Percentiles rank a stretch among this genome's conserved stretches.
phyloP scores from a whole-genome alignment of 148 eudicot species.

The Linanthus parryae region DNA sequence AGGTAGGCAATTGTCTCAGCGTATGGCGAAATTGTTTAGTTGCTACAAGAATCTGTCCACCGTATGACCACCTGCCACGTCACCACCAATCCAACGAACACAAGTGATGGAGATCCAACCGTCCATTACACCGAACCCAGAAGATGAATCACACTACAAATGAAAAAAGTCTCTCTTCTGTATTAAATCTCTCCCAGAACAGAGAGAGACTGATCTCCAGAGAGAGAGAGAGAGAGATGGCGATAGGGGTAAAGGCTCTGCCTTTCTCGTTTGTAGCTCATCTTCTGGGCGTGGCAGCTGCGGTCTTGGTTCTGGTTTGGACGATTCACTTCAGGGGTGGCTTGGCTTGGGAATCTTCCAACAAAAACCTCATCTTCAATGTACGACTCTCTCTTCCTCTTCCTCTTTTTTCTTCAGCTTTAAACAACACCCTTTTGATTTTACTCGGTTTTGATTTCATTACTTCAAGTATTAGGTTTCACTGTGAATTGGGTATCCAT shows the following conservation, averaged over 20 bases:
- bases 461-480: too few relatives aligned
- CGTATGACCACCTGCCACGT: too few relatives aligned
- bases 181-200: too few relatives aligned
- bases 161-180: too few relatives aligned
- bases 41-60: too few relatives aligned
- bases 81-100: too few relatives aligned
- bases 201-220: not conserved
- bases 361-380: slow-evolving; percentile 77
- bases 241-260: slow-evolving; percentile 33
- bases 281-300: slow-evolving; percentile 43
- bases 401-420: not conserved
- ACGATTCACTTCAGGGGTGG: slow-evolving; percentile 66
- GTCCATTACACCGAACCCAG: too few relatives aligned
- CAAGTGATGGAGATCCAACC: too few relatives aligned
- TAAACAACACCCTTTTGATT: not conserved
- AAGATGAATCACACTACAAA: too few relatives aligned
- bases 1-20: too few relatives aligned
- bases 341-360: slow-evolving; percentile 68
- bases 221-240: slow-evolving; percentile 28
- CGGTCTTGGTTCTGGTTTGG: slow-evolving; percentile 78
- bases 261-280: slow-evolving; percentile 51
- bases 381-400: slow-evolving; percentile 21
- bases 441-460: not conserved
- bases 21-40: too few relatives aligned
- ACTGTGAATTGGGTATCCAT: too few relatives aligned